Evolutionary conservation across 441 rosid species (phyloP), one percentile per base, ranked within the genome.

Genomic region (Pelargonium fulgidum): DNA sequence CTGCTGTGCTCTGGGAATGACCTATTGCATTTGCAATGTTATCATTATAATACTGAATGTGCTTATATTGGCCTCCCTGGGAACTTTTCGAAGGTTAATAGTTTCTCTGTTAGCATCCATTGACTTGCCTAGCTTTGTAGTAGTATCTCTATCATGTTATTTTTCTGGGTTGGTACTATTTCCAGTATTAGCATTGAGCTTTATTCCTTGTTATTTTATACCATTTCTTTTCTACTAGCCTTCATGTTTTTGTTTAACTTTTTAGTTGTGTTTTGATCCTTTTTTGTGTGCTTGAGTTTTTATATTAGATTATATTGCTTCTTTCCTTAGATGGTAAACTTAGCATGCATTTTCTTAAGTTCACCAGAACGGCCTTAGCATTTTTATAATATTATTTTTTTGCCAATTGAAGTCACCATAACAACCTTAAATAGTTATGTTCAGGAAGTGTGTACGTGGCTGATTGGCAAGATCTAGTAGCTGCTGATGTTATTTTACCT

Each of bases 1-100:
- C 39, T 62, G 41, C 65, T 62, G 24, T 62, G 24, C 7, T 4
- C 41, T 29, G 39, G 41, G 41, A 29, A 29, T 8, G 39, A 3
- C 41, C 39, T 24, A 12, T 24, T 22, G 65, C 5, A 29, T 62
- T 16, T 62, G 22, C 65, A 56, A 39, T 56, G 20, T 22, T 22
- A 13, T 24, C 41, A 62, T 24, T 14, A 62, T 62, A 62, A 62
- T 20, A 56, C 29, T 10, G 24, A 42, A 29, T 58, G 42, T 39
- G 64, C 65, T 68, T 24, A 58, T 44, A 41, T 12, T 68, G 62
- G 64, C 64, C 58, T 2, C 47, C 63, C 71, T 39, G 20, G 36
- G 65, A 62, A 61, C 64, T 39, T 61, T 61, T 61, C 19, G 64
- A 61, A 62, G 65, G 65, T 62, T 62, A 62, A 62, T 22, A 22